phyloP scores from a whole-genome alignment of 352 stramenopile species.

The Stramenopiles sp. region DNA sequence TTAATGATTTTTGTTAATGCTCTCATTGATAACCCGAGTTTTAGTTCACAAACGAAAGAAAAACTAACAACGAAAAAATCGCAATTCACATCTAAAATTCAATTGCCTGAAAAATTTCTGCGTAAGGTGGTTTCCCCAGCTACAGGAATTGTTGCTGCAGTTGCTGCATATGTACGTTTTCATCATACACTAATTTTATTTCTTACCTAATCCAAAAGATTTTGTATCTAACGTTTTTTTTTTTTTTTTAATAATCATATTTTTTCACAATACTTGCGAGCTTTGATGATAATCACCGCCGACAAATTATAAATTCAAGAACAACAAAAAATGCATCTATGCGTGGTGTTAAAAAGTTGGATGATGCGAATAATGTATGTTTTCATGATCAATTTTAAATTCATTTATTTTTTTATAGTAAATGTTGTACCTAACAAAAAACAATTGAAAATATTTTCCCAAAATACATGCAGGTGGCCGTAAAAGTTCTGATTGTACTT shows the following conservation, averaged over 20 bases:
- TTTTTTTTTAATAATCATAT: too few relatives aligned
- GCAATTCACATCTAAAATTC: conserved; percentile 39
- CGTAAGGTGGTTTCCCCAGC: not conserved
- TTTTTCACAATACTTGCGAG: too few relatives aligned
- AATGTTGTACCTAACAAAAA: too few relatives aligned
- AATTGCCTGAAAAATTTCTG: not conserved
- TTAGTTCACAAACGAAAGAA: conserved; percentile 94
- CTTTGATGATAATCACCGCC: not conserved
- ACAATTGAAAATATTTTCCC: too few relatives aligned
- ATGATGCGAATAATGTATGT: conserved; percentile 82
- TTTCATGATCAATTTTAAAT: too few relatives aligned
- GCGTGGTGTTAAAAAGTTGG: conserved; percentile 60
- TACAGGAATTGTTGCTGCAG: not conserved
- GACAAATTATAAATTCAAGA: not conserved
- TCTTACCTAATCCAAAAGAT: too few relatives aligned
- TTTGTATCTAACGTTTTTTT: too few relatives aligned
- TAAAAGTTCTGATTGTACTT: conserved; percentile 47
- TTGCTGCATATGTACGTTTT: too few relatives aligned
- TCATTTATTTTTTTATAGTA: too few relatives aligned
- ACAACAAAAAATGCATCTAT: not conserved
- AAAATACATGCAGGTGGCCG: conserved; percentile 53
- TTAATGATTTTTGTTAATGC: conserved; percentile 77
- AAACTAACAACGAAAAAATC: conserved; percentile 48
- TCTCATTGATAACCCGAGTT: conserved; percentile 81
- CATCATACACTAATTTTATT: too few relatives aligned